phyloP scores from a whole-genome alignment of 2,329 filamentous ascomycete species.

The Diaporthe capsici region DNA sequence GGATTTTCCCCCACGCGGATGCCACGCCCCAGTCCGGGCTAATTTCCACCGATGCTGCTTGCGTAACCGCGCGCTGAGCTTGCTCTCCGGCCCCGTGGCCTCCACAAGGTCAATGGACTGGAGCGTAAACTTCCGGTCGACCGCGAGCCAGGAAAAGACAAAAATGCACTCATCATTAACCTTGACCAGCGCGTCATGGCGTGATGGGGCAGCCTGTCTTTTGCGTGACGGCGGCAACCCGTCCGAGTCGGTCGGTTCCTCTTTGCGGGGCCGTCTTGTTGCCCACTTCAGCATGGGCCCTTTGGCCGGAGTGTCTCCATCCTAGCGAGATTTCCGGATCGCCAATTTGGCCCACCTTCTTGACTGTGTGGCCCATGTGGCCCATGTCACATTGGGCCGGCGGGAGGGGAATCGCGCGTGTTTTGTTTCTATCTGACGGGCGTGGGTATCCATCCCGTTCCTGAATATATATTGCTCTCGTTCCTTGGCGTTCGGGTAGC shows the following conservation, averaged over 20 bases:
- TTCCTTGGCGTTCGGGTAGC: conserved; percentile 21
- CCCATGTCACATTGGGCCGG: conserved; percentile 25
- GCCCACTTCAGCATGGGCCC: neutral
- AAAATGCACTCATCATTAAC: conserved; percentile 19
- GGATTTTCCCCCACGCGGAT: conserved; percentile 2
- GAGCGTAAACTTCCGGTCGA: conserved; percentile 12
- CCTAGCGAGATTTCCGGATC: conserved; percentile 31
- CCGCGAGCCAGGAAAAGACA: neutral
- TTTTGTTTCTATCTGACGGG: conserved; percentile 24
- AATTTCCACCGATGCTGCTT: conserved; percentile 23
- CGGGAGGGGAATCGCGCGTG: conserved; percentile 8
- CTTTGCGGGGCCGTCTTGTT: conserved; percentile 13
- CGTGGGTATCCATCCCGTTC: conserved; percentile 21
- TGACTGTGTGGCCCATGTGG: conserved; percentile 6
- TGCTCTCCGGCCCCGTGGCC: too few relatives aligned
- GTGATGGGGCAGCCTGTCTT: neutral
- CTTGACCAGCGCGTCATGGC: conserved; percentile 3
- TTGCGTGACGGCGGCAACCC: neutral
- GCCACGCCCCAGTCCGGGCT: conserved; percentile 2
- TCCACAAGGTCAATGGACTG: neutral
- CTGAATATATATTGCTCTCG: conserved; percentile 26
- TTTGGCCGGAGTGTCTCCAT: conserved; percentile 26
- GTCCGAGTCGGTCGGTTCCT: neutral
- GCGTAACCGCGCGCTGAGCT: neutral
- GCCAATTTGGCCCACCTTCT: conserved; percentile 12